Evolutionary conservation across 192 early-diverging fungal genomes (phyloP).

Genomic region (Chytriomyces confervae): DNA sequence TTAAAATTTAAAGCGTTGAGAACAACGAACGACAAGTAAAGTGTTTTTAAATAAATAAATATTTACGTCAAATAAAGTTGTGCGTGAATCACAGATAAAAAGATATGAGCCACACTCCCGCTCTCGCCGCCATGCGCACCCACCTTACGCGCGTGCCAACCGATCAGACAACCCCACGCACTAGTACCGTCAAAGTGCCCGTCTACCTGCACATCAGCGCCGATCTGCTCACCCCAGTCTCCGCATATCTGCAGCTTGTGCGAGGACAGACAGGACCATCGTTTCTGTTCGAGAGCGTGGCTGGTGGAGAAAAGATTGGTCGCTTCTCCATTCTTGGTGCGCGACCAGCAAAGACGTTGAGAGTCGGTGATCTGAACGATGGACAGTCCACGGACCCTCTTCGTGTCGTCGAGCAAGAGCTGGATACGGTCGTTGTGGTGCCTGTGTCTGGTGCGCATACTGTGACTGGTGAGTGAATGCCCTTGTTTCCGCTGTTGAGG

Average conservation of each 20-base stretch:
- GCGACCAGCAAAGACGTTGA: slow-evolving; percentile 85
- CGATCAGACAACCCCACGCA: slow-evolving; percentile 26
- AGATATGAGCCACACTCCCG: not conserved
- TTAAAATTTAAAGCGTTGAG: too few species aligned
- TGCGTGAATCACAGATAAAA: not conserved
- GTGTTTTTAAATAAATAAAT: not conserved
- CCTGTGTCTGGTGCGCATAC: slow-evolving; percentile 80
- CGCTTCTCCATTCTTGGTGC: slow-evolving; percentile 96
- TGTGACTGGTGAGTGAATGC: slow-evolving; percentile 69
- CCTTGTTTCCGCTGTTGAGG: too few species aligned
- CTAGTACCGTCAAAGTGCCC: slow-evolving; percentile 59
- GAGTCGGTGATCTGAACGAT: slow-evolving; percentile 73
- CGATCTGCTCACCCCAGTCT: slow-evolving; percentile 95
- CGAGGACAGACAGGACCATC: slow-evolving; percentile 63
- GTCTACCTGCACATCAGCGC: slow-evolving; percentile 85
- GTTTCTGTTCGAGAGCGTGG: slow-evolving; percentile 93
- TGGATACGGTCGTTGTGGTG: slow-evolving; percentile 77
- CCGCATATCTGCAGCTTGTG: slow-evolving; percentile 91
- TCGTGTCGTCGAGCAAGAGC: slow-evolving; percentile 81
- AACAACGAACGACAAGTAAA: too few species aligned
- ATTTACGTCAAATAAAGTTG: not conserved
- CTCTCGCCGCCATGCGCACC: not conserved
- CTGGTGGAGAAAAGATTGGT: slow-evolving; percentile 93
- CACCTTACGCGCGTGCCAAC: not conserved
- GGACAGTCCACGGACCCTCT: slow-evolving; percentile 82